Base-by-base conservation (phyloP, 208 protist species). In the Novymonas esmeraldas region DNA sequence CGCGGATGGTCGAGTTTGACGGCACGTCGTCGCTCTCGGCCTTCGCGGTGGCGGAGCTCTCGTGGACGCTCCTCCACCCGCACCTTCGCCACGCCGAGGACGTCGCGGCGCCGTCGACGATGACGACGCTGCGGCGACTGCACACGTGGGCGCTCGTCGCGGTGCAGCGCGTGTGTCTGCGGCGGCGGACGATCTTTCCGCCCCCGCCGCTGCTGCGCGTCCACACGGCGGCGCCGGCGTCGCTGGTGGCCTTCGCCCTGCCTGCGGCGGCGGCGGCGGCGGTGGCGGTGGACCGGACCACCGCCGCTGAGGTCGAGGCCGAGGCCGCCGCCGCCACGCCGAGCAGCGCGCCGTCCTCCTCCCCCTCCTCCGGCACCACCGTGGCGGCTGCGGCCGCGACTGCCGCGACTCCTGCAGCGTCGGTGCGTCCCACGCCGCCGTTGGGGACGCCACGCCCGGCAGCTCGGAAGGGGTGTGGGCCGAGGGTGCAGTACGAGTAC, bases 1-100 rank as follows among this genome's bases (percentile, higher is more conserved):
- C 71, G 6, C 82, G 80, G 60, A 80, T 93, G 70, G 62, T 76
- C 31, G 68, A 57, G 14, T 87, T 89, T 45, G 70, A 84, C 36
- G 56, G 51, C 14, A 66, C 69, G n/a, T 64, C 79, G 13, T 45
- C 48, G 5, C 74, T 89, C 0, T 46, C 87, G 1, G 46, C 76
- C 3, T 68, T 70, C 24, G 24, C 59, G 20, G 49, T 93, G 4
- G 57, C 73, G 46, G 26, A 48, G 18, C 46, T 80, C n/a, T 80
- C 70, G 59, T 90, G 84, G 87, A 64, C 73, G 48, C 52, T 86
- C 33, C 55, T 89, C 28, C 60, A 76, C 36, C 79, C 83, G 7
- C 56, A 68, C 16, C 36, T 93, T 14, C 57, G 75, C 41, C 59
- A 60, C 20, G 36, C 20, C 73, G n/a, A 22, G 41, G 54, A 57